Evolutionary conservation across 2,329 filamentous ascomycete genomes (phyloP).

Genomic region (Sclerotinia subarctica): DNA sequence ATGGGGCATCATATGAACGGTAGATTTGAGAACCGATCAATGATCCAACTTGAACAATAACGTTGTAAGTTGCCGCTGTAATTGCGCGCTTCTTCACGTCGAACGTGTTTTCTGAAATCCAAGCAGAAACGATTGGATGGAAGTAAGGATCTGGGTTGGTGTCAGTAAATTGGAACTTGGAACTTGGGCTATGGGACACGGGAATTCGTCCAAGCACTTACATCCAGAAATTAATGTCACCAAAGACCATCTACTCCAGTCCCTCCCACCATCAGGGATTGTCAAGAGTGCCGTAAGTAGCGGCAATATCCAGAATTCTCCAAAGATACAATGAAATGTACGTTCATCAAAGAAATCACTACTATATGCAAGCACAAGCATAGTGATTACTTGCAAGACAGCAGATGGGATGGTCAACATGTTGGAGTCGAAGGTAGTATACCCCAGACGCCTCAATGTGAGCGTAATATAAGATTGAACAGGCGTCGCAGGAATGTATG

Average conservation of each 20-base stretch:
- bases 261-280: slow-evolving; percentile 24
- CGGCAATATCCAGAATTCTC: slow-evolving; percentile 44
- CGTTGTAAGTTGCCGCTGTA: slow-evolving; percentile 60
- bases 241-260: slow-evolving; percentile 27
- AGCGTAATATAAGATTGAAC: slow-evolving; percentile 30
- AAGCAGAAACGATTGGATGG: slow-evolving; percentile 48
- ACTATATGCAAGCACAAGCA: slow-evolving; percentile 46
- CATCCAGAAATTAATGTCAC: slow-evolving; percentile 26
- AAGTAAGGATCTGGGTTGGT: neutral
- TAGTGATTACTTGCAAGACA: slow-evolving; percentile 41
- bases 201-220: slow-evolving; percentile 21
- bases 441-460: slow-evolving; percentile 31
- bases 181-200: neutral
- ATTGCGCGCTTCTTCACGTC: slow-evolving; percentile 60
- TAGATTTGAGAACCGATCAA: slow-evolving; percentile 42
- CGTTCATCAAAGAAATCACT: slow-evolving; percentile 44
- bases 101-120: slow-evolving; percentile 56
- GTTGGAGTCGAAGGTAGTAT: slow-evolving; percentile 44
- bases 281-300: slow-evolving; percentile 32
- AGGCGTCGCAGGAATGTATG: slow-evolving; percentile 30
- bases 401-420: slow-evolving; percentile 46
- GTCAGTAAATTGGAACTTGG: neutral
- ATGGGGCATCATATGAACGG: slow-evolving; percentile 46
- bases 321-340: slow-evolving; percentile 35
- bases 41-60: slow-evolving; percentile 45